phyloP scores from a whole-genome alignment of 2,329 filamentous ascomycete species.

The Clonostachys solani region DNA sequence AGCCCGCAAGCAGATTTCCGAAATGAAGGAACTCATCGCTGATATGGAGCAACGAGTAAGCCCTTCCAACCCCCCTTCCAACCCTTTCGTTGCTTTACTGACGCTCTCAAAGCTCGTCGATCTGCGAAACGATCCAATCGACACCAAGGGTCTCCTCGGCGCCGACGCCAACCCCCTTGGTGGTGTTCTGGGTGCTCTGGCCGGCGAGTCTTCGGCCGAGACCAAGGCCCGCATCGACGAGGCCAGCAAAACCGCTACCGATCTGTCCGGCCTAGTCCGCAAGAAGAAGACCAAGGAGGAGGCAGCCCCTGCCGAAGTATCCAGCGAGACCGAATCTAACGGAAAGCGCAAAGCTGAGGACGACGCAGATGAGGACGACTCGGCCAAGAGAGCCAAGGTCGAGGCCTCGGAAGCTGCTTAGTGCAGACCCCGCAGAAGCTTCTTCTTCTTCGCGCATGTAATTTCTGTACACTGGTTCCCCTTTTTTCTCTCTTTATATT shows the following conservation, averaged over 20 bases:
- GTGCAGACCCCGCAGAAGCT: no score
- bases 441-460: no score
- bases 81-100: conserved; percentile 2
- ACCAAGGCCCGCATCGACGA: conserved; percentile 64
- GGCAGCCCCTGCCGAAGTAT: conserved; percentile 12
- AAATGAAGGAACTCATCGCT: conserved; percentile 73
- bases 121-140: conserved; percentile 54
- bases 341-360: conserved; percentile 53
- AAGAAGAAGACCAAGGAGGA: conserved; percentile 55
- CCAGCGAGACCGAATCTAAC: conserved; percentile 23
- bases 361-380: conserved; percentile 17
- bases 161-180: conserved; percentile 39
- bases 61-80: conserved; percentile 5
- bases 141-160: conserved; percentile 29
- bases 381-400: conserved; percentile 28
- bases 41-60: conserved; percentile 75
- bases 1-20: conserved; percentile 57
- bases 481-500: not conserved
- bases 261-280: conserved; percentile 69
- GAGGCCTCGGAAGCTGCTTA: conserved; percentile 11
- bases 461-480: no score
- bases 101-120: conserved; percentile 54
- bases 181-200: conserved; percentile 59
- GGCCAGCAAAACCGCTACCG: conserved; percentile 69
- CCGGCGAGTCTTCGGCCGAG: conserved; percentile 55